A percentile compares a stretch with the other conserved stretches of the same genome.
Conservation (phyloP, 805 yeast species). For the Maudiozyma saulgeensis region DNA sequence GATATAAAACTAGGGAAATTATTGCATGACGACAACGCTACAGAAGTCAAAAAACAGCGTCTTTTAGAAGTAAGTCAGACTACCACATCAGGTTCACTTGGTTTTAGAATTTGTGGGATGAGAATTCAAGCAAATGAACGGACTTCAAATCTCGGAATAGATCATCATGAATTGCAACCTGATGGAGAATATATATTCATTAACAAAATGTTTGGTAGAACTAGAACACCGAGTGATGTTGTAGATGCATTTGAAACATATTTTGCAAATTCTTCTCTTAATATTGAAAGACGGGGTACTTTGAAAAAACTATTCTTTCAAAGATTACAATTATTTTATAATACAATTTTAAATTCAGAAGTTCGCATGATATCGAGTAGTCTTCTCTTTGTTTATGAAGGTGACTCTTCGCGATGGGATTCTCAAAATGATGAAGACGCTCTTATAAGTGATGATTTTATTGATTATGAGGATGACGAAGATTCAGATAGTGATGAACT, state of each 20-base stretch:
- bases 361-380: conserved; percentile 64
- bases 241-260: conserved; percentile 36
- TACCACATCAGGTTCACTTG: conserved; percentile 76
- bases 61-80: conserved; percentile 50
- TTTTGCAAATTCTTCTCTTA: conserved; percentile 34
- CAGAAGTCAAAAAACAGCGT: conserved; percentile 51
- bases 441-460: conserved; percentile 25
- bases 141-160: conserved; percentile 12
- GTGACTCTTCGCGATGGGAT: conserved; percentile 49
- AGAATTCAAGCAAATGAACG: conserved; percentile 33
- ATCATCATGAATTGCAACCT: conserved; percentile 13
- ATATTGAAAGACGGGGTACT: conserved; percentile 26
- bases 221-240: conserved; percentile 37
- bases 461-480: conserved; percentile 26
- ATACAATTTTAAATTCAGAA: conserved; percentile 54
- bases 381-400: conserved; percentile 64
- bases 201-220: conserved; percentile 66
- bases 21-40: conserved; percentile 54
- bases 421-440: conserved; percentile 34
- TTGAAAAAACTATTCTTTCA: conserved; percentile 40
- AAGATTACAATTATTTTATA: conserved; percentile 58
- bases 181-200: conserved; percentile 39
- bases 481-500: conserved; percentile 25
- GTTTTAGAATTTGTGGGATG: conserved; percentile 85
- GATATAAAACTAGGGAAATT: conserved; percentile 77